Percentiles rank a stretch among this genome's conserved stretches.
phyloP scores from a whole-genome alignment of 2,329 filamentous ascomycete species.

The Stylonectria norvegica region DNA sequence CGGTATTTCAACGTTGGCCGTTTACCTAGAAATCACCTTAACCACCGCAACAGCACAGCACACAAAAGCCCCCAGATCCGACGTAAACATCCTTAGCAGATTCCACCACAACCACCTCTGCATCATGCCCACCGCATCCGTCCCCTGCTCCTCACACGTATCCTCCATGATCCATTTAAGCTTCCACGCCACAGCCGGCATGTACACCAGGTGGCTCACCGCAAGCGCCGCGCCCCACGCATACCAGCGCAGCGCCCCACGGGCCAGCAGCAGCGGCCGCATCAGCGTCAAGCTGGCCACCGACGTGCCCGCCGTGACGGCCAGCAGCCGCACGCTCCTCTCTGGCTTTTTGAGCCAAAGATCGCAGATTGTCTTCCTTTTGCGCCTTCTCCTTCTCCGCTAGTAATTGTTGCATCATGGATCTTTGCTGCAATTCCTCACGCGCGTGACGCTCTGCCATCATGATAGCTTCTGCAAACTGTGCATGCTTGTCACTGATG shows the following conservation, averaged over 20 bases:
- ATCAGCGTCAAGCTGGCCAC: constrained; percentile 25
- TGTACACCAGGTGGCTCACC: constrained; percentile 32
- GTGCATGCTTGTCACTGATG: constrained; percentile 98
- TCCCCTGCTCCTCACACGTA: constrained; percentile 14
- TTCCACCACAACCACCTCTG: constrained; percentile 33
- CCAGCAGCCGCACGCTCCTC: constrained; percentile 65
- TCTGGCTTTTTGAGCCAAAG: constrained; percentile 85
- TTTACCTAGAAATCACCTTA: constrained; percentile 19
- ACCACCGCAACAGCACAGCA: constrained; percentile 31
- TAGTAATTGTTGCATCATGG: constrained; percentile 91
- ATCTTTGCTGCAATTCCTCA: constrained; percentile 89
- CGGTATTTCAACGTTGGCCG: constrained; percentile 1
- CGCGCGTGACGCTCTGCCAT: constrained; percentile 92
- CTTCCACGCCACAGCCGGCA: constrained; percentile 32
- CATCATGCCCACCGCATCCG: constrained; percentile 29
- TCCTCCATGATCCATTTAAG: constrained; percentile 31
- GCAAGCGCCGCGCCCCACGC: constrained; percentile 30
- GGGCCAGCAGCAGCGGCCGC: constrained; percentile 19
- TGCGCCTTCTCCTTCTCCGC: constrained; percentile 94
- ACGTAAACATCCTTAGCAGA: constrained; percentile 30
- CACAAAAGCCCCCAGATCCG: constrained; percentile 33
- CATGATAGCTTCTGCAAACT: constrained; percentile 90
- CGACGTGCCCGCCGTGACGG: constrained; percentile 32
- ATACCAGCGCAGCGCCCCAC: constrained; percentile 32
- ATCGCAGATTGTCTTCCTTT: constrained; percentile 88